A percentile compares a stretch with the other conserved stretches of the same genome.
phyloP scores from a whole-genome alignment of 805 yeast genomes.

The Dipodascus albidus region DNA sequence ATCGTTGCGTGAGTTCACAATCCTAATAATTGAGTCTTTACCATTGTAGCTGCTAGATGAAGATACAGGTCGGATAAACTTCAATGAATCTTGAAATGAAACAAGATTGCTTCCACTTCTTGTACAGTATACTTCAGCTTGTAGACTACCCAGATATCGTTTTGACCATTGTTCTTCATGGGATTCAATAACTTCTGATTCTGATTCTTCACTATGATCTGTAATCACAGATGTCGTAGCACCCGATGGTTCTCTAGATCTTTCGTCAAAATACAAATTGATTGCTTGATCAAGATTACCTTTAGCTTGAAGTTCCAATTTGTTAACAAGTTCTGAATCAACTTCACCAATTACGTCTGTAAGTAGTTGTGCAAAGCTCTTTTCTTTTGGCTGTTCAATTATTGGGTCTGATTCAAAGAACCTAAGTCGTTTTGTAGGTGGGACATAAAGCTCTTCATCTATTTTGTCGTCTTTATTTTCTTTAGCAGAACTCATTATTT shows the following conservation, averaged over 20 bases:
- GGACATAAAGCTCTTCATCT: not conserved
- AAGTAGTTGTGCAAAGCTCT: not conserved
- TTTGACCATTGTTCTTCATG: slow-evolving; percentile 10
- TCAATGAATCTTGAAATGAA: slow-evolving; percentile 22
- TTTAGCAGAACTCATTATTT: too few species aligned
- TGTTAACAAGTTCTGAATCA: not conserved
- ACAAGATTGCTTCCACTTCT: slow-evolving; percentile 23
- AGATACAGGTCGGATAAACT: slow-evolving; percentile 15
- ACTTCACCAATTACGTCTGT: not conserved
- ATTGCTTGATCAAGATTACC: not conserved
- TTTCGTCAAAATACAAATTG: not conserved
- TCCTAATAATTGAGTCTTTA: slow-evolving; percentile 22
- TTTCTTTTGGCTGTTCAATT: not conserved
- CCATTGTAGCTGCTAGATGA: not conserved
- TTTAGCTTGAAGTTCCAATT: not conserved
- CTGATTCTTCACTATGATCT: not conserved
- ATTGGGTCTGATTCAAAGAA: not conserved
- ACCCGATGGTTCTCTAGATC: too few species aligned
- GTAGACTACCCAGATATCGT: slow-evolving; percentile 25
- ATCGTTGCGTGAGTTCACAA: slow-evolving; percentile 19
- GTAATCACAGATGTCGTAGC: not conserved
- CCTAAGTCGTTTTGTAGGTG: not conserved
- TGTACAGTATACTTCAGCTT: slow-evolving; percentile 28
- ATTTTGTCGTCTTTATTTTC: too few species aligned
- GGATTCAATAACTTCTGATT: slow-evolving; percentile 2